Conservation (phyloP, 169 alveolate species). For the Eimeria acervulina region DNA sequence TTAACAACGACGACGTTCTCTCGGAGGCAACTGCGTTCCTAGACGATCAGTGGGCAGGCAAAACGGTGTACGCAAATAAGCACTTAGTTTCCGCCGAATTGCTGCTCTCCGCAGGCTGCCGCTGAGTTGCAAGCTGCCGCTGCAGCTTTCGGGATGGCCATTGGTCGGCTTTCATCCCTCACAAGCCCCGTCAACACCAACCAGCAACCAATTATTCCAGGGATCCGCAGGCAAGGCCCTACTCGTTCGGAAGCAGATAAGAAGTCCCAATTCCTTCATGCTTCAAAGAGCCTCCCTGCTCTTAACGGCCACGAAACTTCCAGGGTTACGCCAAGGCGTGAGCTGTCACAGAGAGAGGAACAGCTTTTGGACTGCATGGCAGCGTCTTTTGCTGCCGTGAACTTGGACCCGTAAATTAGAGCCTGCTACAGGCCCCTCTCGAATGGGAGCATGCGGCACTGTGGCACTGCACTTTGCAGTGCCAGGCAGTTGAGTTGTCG, state of each 20-base stretch:
- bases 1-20: background rate
- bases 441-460: background rate
- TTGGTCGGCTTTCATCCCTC: conserved; percentile 50
- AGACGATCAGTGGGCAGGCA: background rate
- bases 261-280: background rate
- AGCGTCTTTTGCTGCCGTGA: conserved; percentile 66
- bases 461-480: background rate
- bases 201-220: background rate
- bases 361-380: conserved; percentile 67
- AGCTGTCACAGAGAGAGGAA: conserved; percentile 20
- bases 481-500: background rate
- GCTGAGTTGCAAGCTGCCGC: conserved; percentile 74
- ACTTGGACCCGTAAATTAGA: background rate
- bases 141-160: conserved; percentile 67
- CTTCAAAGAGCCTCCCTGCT: background rate
- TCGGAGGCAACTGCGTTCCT: background rate
- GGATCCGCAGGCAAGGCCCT: background rate
- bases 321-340: background rate
- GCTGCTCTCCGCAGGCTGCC: conserved; percentile 29
- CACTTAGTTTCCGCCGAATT: background rate
- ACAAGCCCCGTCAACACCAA: background rate
- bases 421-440: background rate
- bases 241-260: background rate
- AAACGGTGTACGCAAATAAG: background rate
- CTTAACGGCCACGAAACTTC: background rate